Percentiles rank a stretch among this genome's conserved stretches.
Conservation (phyloP, 106 monocot genomes). For the Dendrobium chrysotoxum region DNA sequence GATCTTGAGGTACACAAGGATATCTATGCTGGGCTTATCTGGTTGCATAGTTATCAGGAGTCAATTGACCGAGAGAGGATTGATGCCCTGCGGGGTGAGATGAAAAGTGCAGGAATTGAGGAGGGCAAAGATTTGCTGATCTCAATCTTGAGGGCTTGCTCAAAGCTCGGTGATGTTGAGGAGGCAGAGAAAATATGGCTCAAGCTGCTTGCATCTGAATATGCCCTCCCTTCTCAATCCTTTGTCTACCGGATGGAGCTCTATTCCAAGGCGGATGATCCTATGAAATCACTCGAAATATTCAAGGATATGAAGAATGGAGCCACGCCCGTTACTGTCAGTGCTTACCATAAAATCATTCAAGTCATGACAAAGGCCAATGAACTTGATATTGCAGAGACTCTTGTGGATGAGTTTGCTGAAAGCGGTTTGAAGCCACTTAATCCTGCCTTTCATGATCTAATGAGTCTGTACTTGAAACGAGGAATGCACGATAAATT, state of each 20-base stretch:
- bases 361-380: constrained; percentile 63
- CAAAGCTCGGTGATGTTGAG: constrained; percentile 61
- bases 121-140: constrained; percentile 66
- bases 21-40: constrained; percentile 72
- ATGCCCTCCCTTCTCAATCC: constrained; percentile 53
- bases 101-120: constrained; percentile 38
- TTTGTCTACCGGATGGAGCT: constrained; percentile 82
- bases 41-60: constrained; percentile 95
- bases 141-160: constrained; percentile 75
- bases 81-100: constrained; percentile 49
- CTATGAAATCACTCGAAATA: constrained; percentile 74
- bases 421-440: constrained; percentile 66
- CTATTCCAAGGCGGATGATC: constrained; percentile 51
- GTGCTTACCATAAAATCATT: constrained; percentile 79
- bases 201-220: constrained; percentile 38
- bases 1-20: constrained; percentile 61
- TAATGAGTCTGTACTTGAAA: constrained; percentile 71
- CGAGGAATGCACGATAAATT: constrained; percentile 56
- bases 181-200: constrained; percentile 68
- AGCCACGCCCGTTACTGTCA: constrained; percentile 22
- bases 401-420: constrained; percentile 50
- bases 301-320: constrained; percentile 52
- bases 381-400: constrained; percentile 51
- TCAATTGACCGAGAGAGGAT: constrained; percentile 63
- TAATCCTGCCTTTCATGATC: constrained; percentile 54